Conservation (phyloP, 768 basidiomycete genomes). For the Psilocybe cubensis region DNA sequence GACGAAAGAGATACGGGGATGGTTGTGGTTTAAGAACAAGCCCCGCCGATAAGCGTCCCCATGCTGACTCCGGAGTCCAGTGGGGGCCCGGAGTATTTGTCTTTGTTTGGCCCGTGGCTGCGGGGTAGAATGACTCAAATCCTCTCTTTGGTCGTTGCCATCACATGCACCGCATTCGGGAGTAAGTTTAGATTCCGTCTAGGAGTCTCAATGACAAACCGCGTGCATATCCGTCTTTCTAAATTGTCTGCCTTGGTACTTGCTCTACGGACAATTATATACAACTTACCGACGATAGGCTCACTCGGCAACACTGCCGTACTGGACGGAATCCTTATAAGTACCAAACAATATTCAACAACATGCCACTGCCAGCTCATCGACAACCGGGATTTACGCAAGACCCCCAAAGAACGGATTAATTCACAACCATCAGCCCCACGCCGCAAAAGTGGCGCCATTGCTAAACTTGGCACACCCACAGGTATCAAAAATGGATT, state of each 20-base stretch:
- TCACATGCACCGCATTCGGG: conserved; percentile 7
- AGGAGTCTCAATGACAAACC: neutral
- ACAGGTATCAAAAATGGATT: neutral
- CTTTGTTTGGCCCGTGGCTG: conserved; percentile 23
- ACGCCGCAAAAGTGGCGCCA: neutral
- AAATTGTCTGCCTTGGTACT: neutral
- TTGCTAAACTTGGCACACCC: neutral
- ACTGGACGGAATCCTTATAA: no score
- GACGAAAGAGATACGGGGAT: conserved; percentile 11
- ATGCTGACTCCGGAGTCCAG: conserved; percentile 12
- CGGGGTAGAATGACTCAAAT: conserved; percentile 21
- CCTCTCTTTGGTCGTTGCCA: conserved; percentile 8
- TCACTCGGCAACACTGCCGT: no score
- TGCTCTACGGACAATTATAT: neutral
- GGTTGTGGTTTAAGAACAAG: conserved; percentile 26
- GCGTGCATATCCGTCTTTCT: neutral
- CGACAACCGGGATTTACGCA: neutral
- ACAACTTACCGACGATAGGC: no score
- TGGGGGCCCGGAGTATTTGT: conserved; percentile 7
- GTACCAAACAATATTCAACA: neutral
- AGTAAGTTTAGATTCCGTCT: neutral
- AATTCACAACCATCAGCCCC: neutral
- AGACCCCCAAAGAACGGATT: neutral
- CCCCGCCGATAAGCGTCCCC: conserved; percentile 24
- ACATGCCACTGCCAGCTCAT: neutral